Percentiles rank a stretch among this genome's conserved stretches.
Evolutionary conservation across 129 eudicot genomes (phyloP).

Genomic region (Arctium minus): DNA sequence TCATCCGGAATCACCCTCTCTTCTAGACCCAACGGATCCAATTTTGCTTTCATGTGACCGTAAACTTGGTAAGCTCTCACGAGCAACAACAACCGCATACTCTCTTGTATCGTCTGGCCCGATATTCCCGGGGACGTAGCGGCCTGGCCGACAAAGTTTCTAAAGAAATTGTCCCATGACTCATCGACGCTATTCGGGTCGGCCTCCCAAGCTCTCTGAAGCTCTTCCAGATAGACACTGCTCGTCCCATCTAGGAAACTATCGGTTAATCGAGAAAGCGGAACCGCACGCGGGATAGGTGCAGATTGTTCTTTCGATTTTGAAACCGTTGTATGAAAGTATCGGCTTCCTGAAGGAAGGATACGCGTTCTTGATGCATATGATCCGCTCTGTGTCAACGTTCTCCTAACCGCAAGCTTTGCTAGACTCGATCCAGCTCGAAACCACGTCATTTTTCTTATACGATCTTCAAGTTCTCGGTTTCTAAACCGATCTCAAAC

Average conservation of each 20-base stretch:
- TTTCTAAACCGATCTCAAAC: not conserved
- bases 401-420: conserved; percentile 58
- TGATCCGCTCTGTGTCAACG: conserved; percentile 51
- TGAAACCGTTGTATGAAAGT: conserved; percentile 53
- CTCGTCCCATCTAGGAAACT: conserved; percentile 94
- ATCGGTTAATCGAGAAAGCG: conserved; percentile 79
- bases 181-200: conserved; percentile 94
- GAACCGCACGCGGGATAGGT: conserved; percentile 85
- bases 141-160: conserved; percentile 90
- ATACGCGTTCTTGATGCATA: conserved; percentile 38
- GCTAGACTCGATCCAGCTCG: conserved; percentile 84
- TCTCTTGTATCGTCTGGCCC: conserved; percentile 95
- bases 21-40: conserved; percentile 83
- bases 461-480: not conserved
- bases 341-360: conserved; percentile 33
- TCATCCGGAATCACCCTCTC: conserved; percentile 70
- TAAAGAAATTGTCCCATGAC: conserved; percentile 93
- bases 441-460: conserved; percentile 66
- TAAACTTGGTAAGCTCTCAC: conserved; percentile 96
- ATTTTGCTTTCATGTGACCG: conserved; percentile 84
- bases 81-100: conserved; percentile 83
- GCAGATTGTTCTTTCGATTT: conserved; percentile 66
- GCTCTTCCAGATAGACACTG: conserved; percentile 92
- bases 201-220: conserved; percentile 93
- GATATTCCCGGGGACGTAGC: conserved; percentile 85